These are phyloP conservation scores for Trypanosoma caninum DNA, from an alignment of 208 protist genomes.

Conservation along the genomic window DNA sequence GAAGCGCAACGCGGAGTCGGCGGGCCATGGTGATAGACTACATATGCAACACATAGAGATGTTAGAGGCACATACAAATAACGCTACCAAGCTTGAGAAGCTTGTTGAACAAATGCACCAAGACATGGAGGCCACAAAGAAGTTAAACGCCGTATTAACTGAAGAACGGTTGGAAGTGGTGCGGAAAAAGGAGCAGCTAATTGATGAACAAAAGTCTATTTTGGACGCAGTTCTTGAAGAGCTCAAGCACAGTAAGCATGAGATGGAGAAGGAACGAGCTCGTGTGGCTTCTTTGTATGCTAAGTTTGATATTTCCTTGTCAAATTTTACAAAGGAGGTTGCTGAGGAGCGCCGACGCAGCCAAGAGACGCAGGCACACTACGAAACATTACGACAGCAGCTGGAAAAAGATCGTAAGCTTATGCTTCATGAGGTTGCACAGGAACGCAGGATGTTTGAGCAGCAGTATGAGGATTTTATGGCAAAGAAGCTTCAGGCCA, in stretches of 20 bases:
- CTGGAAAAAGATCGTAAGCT: constrained; percentile 70
- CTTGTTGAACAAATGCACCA: constrained; percentile 56
- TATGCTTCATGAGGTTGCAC: constrained; percentile 74
- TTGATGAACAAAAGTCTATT: constrained; percentile 54
- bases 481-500: constrained; percentile 60
- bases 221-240: constrained; percentile 65
- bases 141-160: constrained; percentile 65
- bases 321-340: constrained; percentile 54
- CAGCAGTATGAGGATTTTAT: constrained; percentile 83
- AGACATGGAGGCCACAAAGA: constrained; percentile 60
- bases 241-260: constrained; percentile 44
- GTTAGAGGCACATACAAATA: constrained; percentile 54
- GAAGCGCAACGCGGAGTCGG: constrained; percentile 58
- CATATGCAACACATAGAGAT: constrained; percentile 55
- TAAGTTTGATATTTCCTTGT: constrained; percentile 75
- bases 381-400: constrained; percentile 81
- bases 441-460: constrained; percentile 81
- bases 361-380: constrained; percentile 59
- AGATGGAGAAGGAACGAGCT: constrained; percentile 62
- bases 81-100: constrained; percentile 54
- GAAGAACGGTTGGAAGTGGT: constrained; percentile 53
- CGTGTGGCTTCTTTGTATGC: constrained; percentile 61
- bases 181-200: constrained; percentile 46
- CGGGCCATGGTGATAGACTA: constrained; percentile 49
- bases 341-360: constrained; percentile 74